Conservation (phyloP, 768 basidiomycete species). For the Russula lepida region DNA sequence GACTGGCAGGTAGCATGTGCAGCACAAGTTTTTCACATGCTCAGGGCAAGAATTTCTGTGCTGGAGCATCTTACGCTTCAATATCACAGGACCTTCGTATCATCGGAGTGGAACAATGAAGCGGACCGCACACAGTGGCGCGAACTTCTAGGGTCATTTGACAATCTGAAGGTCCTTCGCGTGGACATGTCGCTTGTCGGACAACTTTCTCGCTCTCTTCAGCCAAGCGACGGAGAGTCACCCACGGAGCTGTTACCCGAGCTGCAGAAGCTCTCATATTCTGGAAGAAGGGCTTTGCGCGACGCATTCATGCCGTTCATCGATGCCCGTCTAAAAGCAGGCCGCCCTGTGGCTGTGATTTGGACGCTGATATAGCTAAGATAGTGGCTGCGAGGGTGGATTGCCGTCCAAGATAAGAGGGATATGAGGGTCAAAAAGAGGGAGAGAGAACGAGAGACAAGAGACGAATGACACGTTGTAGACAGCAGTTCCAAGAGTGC, state of each 20-base stretch:
- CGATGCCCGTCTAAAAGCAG: neutral
- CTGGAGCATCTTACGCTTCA: neutral
- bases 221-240: neutral
- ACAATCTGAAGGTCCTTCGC: neutral
- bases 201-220: neutral
- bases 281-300: no score
- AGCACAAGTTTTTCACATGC: neutral
- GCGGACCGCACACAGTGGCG: neutral
- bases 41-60: neutral
- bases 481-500: no score
- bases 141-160: neutral
- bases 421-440: no score
- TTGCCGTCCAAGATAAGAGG: no score
- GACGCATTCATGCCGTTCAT: neutral
- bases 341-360: neutral
- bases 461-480: no score
- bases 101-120: neutral
- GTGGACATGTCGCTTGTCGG: neutral
- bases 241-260: neutral
- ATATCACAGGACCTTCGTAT: neutral
- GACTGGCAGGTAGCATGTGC: neutral
- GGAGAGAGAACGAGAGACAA: no score
- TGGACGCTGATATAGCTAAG: no score
- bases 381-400: no score
- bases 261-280: neutral